Conservation (phyloP, 2,329 filamentous ascomycete genomes). For the Neonectria magnoliae region DNA sequence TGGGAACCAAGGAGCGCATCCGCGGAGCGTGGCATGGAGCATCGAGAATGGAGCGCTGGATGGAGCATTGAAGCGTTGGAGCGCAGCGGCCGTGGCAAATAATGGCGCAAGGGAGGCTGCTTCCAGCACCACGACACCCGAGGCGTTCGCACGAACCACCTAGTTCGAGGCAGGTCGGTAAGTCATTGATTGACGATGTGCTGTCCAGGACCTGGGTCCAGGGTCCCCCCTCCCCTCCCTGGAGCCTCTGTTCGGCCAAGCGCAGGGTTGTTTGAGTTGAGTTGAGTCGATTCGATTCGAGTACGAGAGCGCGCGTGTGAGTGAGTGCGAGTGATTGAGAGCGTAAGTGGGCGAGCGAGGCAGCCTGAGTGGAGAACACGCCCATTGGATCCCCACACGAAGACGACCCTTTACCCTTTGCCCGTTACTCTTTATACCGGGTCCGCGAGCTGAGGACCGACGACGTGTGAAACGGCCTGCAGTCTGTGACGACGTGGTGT, state of each 20-base stretch:
- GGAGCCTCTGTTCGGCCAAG: slow-evolving; percentile 20
- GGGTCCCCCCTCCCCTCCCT: slow-evolving; percentile 23
- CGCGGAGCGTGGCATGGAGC: slow-evolving; percentile 8
- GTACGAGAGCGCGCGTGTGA: slow-evolving; percentile 13
- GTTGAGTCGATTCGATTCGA: not conserved
- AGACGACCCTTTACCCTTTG: not conserved
- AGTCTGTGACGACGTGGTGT: slow-evolving; percentile 32
- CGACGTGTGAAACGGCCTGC: slow-evolving; percentile 17
- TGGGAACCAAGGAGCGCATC: slow-evolving; percentile 23
- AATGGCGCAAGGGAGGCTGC: slow-evolving; percentile 35
- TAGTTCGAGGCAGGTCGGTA: slow-evolving; percentile 40
- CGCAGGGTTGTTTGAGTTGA: slow-evolving; percentile 3
- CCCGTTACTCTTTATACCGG: not conserved
- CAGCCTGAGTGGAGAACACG: not conserved
- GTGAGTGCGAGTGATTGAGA: slow-evolving; percentile 1
- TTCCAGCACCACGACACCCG: slow-evolving; percentile 34
- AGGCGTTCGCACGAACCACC: slow-evolving; percentile 41
- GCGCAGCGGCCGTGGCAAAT: slow-evolving; percentile 28
- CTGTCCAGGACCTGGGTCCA: slow-evolving; percentile 28
- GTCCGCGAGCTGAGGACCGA: not conserved
- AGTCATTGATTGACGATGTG: slow-evolving; percentile 32
- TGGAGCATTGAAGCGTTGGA: slow-evolving; percentile 7
- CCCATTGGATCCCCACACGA: slow-evolving; percentile 15
- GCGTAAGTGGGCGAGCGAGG: not conserved
- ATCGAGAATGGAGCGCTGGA: slow-evolving; percentile 6